Evolutionary conservation across 352 stramenopile genomes (phyloP), one percentile per base, ranked within the genome.

Genomic region (Phytophthora megakarya): DNA sequence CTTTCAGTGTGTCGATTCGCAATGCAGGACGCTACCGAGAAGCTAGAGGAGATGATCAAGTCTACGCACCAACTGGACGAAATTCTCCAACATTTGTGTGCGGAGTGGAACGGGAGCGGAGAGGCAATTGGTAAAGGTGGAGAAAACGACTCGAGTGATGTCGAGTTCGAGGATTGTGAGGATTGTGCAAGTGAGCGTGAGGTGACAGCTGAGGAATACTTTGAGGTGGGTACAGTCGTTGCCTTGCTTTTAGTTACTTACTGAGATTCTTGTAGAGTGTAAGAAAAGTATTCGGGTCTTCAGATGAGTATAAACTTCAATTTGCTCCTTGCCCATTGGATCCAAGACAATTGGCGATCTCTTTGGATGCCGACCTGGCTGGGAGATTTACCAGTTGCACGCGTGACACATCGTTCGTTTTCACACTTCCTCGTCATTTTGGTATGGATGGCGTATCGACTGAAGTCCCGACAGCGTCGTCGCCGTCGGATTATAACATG

Each of bases 71-170:
- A 68, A 3, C 61, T 88, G 25, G 79, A 90, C 43, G 67, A 58
- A n/a, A 84, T 90, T 35, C 66, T 90, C 3, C 70, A 88, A 53
- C 44, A 50, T 8, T 39, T 86, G 46, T 84, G 77, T 38, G 55
- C 64, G 5, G 62, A 38, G 23, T 35, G 4, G 3, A 35, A 4
- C 26, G 26, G 4, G 4, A 32, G 26, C 26, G 9, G 26, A 26
- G 8, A 48, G 12, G 5, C 23, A 23, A 9, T 12, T 16, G 19
- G 3, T 59, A 5, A 37, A n/a, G n/a, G n/a, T n/a, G 1, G 21
- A 56, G 3, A 39, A 35, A 11, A 18, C 35, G 2, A n/a, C 52
- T 21, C 13, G 15, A 45, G 28, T 13, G 30, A 45, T 18, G 49
- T 39, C 19, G 35, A 57, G 21, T 65, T 73, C 18, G 8, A 58